Base-by-base conservation (phyloP, 2,329 filamentous ascomycete genomes). In the Scedosporium apiospermum region DNA sequence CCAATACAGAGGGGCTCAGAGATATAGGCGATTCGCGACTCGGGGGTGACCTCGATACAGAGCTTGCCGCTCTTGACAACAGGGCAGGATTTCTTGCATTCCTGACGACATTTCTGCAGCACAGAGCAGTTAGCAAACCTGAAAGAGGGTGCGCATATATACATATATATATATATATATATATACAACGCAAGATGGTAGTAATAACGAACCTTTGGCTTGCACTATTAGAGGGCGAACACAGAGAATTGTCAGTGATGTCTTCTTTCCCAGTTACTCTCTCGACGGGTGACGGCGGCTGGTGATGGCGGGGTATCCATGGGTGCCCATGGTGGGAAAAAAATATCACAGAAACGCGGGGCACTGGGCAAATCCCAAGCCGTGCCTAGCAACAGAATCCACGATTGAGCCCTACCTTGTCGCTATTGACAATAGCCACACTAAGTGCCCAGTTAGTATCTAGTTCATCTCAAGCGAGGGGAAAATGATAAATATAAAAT, bases 51-150 rank as follows among this genome's bases (percentile, higher is more conserved):
- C 82, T 99, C 93, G 75, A 98, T 97, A 78, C 93, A 96, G 68
- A 96, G 87, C 82, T 97, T 98, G 78, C 95, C 95, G 65, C 93
- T 96, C 71, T 93, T 90, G 69, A 99, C 95, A 66, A 99, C 95
- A 34, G 96, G 92, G 76, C 95, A 99, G 34, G 93, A 93, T 77
- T 98, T 98, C 77, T 98, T 98, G 84, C 95, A 99, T 78, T 99
- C 95, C 81, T 97, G 93, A 69, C 93, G 88, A 77, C 95, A 98
- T 91, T 98, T 98, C 89, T 93, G 71, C 67, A 69, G 66, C 9
- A 61, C 70, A 72, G 16, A 34, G 23, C 6, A 23, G 23, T 46
- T 62, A 46, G 60, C 6, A 21, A 49, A 71, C 74, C 76, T 74
- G 76, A 67, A 63, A 59, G 23, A 53, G 65, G 63, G 64, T 65